Percentiles rank a stretch among this genome's conserved stretches.
Conservation (phyloP, 2,329 filamentous ascomycete genomes). For the Curvularia eragrostidis region DNA sequence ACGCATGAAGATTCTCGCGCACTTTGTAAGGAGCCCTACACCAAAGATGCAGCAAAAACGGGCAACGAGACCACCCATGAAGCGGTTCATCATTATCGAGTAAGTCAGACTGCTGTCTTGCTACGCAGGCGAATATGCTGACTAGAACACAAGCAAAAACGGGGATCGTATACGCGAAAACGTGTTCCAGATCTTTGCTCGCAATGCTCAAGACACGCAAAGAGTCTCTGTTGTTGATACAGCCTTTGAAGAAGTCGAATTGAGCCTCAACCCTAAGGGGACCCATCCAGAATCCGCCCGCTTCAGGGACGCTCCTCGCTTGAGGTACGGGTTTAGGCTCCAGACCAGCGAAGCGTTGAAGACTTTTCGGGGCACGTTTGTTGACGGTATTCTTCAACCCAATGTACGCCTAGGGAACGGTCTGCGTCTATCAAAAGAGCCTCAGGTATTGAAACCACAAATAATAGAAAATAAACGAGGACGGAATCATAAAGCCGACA, state of each 20-base stretch:
- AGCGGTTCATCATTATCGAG: constrained; percentile 22
- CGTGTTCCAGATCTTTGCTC: constrained; percentile 13
- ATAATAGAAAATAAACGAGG: constrained; percentile 2
- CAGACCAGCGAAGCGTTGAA: constrained; percentile 12
- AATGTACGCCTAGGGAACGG: constrained; percentile 31
- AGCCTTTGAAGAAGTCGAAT: constrained; percentile 18
- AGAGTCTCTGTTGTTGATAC: constrained; percentile 8
- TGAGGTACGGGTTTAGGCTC: neutral
- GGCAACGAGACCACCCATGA: constrained; percentile 2
- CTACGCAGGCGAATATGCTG: neutral
- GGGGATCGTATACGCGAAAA: neutral
- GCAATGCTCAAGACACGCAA: constrained; percentile 19
- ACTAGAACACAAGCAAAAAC: constrained; percentile 12
- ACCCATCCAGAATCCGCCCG: constrained; percentile 7
- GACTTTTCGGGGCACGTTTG: constrained; percentile 29
- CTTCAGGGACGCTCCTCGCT: constrained; percentile 6
- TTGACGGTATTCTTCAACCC: constrained; percentile 28
- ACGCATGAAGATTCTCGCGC: constrained; percentile 23
- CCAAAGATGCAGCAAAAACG: constrained; percentile 15
- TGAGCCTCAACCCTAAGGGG: constrained; percentile 10
- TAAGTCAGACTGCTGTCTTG: constrained; percentile 9
- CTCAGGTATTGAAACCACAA: constrained; percentile 6
- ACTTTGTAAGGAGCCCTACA: constrained; percentile 20
- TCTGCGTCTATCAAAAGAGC: constrained; percentile 12
- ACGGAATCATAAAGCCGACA: neutral